Evolutionary conservation across 2,329 filamentous ascomycete species (phyloP), one percentile per base, ranked within the genome.

Genomic region (Sclerotinia minor): DNA sequence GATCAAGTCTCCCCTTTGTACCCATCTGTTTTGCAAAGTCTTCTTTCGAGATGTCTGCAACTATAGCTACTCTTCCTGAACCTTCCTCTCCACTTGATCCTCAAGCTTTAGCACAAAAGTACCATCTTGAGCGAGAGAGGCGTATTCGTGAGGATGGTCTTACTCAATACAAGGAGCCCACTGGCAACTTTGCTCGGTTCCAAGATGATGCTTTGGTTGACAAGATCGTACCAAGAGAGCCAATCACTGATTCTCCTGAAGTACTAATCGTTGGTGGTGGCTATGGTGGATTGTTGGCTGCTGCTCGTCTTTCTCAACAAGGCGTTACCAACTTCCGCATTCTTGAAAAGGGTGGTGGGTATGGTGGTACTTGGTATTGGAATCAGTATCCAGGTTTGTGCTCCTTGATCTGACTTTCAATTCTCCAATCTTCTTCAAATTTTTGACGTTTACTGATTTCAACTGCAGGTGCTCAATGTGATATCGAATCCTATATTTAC

Each of bases 341-440:
- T 6, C 68, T 82, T n/a, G 81, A 82, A 68, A 78, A 78, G 32
- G 79, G 76, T 17, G 75, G 77, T 21, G 77, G 73, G 5, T 79
- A 79, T 54, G 82, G 82, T 5, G 82, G 82, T 0, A 83, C 81
- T 2, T 84, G 83, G 82, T 78, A 78, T 60, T 84, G 87, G 71
- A 85, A 86, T 73, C 83, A 81, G 68, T 88, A 85, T 71, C 85
- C 83, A 3, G 85, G 82, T 8, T 84, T 77, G 80, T 81, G 73
- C 49, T 72, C 67, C 2, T 15, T 4, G n/a, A 65, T 15, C 17
- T 2, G 11, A 65, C 15, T n/a, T 19, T 47, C 60, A 21, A 21
- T 55, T 17, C 11, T 65, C 29, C 11, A 17, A n/a, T 38, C 9
- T 38, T 67, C 57, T 68, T 75, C 26, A 83, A 86, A 13, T 11